Evolutionary conservation across 129 eudicot genomes (phyloP).

Genomic region (Calendula officinalis): DNA sequence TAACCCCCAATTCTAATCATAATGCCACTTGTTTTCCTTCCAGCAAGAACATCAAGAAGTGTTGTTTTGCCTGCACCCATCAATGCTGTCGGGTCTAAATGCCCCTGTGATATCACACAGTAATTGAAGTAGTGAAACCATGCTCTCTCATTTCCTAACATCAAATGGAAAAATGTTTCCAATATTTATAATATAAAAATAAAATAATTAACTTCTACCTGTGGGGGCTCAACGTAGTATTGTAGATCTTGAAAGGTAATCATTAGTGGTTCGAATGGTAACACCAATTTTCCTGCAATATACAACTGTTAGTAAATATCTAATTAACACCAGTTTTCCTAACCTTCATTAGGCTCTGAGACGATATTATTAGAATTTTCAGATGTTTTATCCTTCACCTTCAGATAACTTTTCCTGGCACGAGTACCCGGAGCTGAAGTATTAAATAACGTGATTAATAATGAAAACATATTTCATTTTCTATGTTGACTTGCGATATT

Average conservation of each 20-base stretch:
- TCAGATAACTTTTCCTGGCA: slow-evolving; percentile 50
- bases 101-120: neutral
- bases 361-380: neutral
- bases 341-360: slow-evolving; percentile 37
- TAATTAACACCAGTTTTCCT: neutral
- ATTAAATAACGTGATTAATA: slow-evolving; percentile 3
- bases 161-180: neutral
- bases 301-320: slow-evolving; percentile 7
- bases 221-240: slow-evolving; percentile 62
- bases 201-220: slow-evolving; percentile 36
- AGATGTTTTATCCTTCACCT: slow-evolving; percentile 23
- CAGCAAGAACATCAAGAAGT: slow-evolving; percentile 82
- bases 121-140: neutral
- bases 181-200: neutral
- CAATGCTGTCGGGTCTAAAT: slow-evolving; percentile 47
- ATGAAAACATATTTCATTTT: neutral
- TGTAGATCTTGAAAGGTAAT: slow-evolving; percentile 61
- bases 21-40: slow-evolving; percentile 67
- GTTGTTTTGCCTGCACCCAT: slow-evolving; percentile 93
- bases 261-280: slow-evolving; percentile 62
- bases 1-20: slow-evolving; percentile 6
- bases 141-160: neutral
- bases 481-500: neutral
- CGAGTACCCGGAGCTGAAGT: slow-evolving; percentile 57
- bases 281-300: slow-evolving; percentile 58